Evolutionary conservation across 2,329 filamentous ascomycete species (phyloP).

Genomic region (Venturia effusa): DNA sequence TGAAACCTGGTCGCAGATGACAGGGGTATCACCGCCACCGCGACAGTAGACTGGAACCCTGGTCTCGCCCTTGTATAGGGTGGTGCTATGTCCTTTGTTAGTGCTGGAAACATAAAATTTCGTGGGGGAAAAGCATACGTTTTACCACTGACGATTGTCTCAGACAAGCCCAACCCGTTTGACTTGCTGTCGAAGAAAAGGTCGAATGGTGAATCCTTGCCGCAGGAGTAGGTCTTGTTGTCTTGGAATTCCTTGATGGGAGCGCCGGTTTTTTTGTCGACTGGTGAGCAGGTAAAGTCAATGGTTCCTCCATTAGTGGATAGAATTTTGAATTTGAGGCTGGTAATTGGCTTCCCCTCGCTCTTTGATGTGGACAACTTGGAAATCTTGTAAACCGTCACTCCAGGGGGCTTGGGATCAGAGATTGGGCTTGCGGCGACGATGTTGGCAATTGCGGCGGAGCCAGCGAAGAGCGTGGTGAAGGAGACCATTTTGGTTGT

Average conservation of each 20-base stretch:
- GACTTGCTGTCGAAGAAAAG: conserved; percentile 4
- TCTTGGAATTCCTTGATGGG: not conserved
- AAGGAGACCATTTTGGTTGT: not conserved
- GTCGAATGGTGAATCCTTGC: conserved; percentile 6
- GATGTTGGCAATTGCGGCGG: not conserved
- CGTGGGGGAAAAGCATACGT: not conserved
- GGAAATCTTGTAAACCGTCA: not conserved
- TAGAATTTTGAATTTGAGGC: conserved; percentile 7
- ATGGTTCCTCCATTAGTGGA: conserved; percentile 6
- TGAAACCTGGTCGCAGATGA: no score
- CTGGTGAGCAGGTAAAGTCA: conserved; percentile 7
- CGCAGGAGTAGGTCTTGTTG: conserved; percentile 8
- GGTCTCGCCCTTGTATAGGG: no score
- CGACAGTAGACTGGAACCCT: no score
- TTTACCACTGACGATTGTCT: not conserved
- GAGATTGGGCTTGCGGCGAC: not conserved
- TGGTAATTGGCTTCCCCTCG: conserved; percentile 9
- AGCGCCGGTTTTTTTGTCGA: not conserved
- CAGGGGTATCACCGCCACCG: no score
- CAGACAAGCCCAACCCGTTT: conserved; percentile 6
- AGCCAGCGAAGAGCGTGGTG: not conserved
- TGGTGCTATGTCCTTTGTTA: not conserved
- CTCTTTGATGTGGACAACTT: conserved; percentile 6
- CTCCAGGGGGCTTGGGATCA: not conserved
- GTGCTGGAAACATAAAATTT: not conserved